Evolutionary conservation across 139 green algal genomes (phyloP), one percentile per base, ranked within the genome.

Genomic region (Micractinium conductrix): DNA sequence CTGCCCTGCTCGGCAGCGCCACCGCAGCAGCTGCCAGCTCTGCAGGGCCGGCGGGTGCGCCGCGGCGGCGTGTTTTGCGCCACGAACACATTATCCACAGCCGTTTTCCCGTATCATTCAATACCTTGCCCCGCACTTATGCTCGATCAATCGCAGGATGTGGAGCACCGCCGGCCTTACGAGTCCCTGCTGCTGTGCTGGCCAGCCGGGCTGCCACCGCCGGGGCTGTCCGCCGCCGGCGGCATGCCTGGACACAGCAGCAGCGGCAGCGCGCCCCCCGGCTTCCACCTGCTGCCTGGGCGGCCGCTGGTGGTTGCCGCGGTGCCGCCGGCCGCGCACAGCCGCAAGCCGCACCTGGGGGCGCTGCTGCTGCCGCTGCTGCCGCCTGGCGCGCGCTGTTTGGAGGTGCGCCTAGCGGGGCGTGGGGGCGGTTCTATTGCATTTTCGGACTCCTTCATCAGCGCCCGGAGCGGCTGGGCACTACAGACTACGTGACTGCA

Each of bases 81-180:
- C n/a, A n/a, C n/a, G n/a, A n/a, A n/a, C n/a, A n/a, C n/a, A n/a
- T n/a, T n/a, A n/a, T n/a, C n/a, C n/a, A n/a, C n/a, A n/a, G n/a
- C n/a, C n/a, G n/a, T n/a, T n/a, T n/a, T n/a, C n/a, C n/a, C n/a
- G n/a, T n/a, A n/a, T n/a, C n/a, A n/a, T n/a, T n/a, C n/a, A n/a
- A n/a, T n/a, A n/a, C n/a, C n/a, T n/a, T n/a, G n/a, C n/a, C n/a
- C n/a, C n/a, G n/a, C n/a, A n/a, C n/a, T n/a, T n/a, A n/a, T n/a
- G n/a, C n/a, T n/a, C n/a, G n/a, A n/a, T n/a, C n/a, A n/a, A n/a
- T n/a, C n/a, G 79, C 85, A 89, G 85, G 87, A 88, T 37, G 53
- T 78, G 4, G 45, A 85, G 22, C 92, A 96, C 84, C 86, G 93
- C 0, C 80, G 92, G 40, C 93, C 93, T 0, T 97, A 94, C 78